A percentile compares a stretch with the other conserved stretches of the same genome.
These are phyloP conservation scores for Ophiostoma australiae DNA, from an alignment of 2,329 filamentous ascomycete species.

Conservation along the genomic window DNA sequence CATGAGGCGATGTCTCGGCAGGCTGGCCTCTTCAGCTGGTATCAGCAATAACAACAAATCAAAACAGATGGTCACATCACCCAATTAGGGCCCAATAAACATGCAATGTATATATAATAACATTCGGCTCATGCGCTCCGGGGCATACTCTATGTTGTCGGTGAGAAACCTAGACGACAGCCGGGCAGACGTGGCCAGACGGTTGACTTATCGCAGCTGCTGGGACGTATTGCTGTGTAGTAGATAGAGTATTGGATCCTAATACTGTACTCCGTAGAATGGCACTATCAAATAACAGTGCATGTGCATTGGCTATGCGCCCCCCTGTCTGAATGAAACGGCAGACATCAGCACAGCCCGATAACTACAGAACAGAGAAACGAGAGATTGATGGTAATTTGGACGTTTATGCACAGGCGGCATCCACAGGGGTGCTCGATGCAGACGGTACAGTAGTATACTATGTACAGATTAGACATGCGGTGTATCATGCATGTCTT, in stretches of 20 bases:
- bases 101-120: neutral
- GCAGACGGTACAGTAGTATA: neutral
- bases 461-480: neutral
- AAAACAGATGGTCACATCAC: neutral
- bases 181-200: neutral
- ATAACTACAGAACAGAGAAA: neutral
- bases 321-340: conserved; percentile 2
- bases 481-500: neutral
- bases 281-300: neutral
- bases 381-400: neutral
- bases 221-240: too few relatives aligned
- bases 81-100: neutral
- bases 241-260: too few relatives aligned
- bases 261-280: too few relatives aligned
- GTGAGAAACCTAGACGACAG: neutral
- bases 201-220: neutral
- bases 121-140: neutral
- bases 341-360: neutral
- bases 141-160: neutral
- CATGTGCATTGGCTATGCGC: neutral
- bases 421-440: neutral
- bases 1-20: conserved; percentile 1
- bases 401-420: neutral
- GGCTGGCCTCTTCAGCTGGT: neutral
- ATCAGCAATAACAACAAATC: neutral